phyloP scores from a whole-genome alignment of 495 filamentous ascomycete species.

The Penicillium arizonense region DNA sequence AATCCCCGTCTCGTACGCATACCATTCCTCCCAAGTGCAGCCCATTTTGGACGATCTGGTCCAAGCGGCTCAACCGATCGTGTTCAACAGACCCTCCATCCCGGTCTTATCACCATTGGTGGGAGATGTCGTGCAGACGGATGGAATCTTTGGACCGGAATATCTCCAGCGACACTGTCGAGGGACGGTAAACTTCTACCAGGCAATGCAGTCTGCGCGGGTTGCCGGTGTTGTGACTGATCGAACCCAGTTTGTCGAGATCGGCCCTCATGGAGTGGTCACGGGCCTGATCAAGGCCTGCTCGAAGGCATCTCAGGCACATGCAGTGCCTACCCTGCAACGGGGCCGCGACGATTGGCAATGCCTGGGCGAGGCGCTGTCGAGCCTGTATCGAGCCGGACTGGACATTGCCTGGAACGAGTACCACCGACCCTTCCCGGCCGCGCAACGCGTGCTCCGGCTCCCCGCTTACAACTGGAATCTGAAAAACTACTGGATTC shows the following conservation, averaged over 20 bases:
- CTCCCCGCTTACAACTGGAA: constrained; percentile 60
- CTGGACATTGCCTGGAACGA: constrained; percentile 64
- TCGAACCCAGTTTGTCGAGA: too few relatives aligned
- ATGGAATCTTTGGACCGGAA: constrained; percentile 12
- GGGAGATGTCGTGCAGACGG: constrained; percentile 11
- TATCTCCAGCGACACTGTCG: constrained; percentile 24
- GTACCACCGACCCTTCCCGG: constrained; percentile 57
- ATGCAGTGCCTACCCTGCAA: too few relatives aligned
- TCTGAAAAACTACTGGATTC: constrained; percentile 38
- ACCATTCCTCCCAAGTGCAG: constrained; percentile 4
- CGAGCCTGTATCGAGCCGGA: constrained; percentile 48
- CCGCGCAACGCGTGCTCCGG: constrained; percentile 50
- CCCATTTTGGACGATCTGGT: neutral
- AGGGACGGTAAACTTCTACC: too few relatives aligned
- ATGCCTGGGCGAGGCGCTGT: neutral
- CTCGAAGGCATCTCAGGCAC: too few relatives aligned
- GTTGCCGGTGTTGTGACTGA: too few relatives aligned
- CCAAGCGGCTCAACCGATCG: constrained; percentile 11
- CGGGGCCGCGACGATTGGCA: too few relatives aligned
- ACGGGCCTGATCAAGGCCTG: too few relatives aligned
- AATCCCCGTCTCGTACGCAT: neutral
- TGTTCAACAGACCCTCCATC: constrained; percentile 28
- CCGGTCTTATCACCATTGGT: constrained; percentile 29
- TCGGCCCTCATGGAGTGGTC: too few relatives aligned
- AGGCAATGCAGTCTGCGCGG: too few relatives aligned